phyloP scores from a whole-genome alignment of 1,284 basidiomycete genomes.

The Rugosomyces carneus region DNA sequence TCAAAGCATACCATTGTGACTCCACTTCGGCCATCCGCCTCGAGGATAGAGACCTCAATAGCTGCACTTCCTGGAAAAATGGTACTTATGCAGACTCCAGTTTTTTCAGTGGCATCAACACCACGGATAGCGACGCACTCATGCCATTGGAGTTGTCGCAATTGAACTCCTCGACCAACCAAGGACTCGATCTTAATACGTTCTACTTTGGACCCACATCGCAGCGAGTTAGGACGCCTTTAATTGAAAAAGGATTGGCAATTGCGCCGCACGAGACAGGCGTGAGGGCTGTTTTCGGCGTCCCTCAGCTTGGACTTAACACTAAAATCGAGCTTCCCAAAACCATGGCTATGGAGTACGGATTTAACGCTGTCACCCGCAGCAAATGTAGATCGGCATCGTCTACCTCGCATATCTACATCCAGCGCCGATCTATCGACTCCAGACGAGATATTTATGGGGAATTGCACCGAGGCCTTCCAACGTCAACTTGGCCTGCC shows the following conservation, averaged over 20 bases:
- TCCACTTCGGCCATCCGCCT: constrained; percentile 2
- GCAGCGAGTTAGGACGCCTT: neutral
- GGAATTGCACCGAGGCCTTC: constrained; percentile 9
- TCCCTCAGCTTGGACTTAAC: constrained; percentile 6
- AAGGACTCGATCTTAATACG: neutral
- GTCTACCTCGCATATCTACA: neutral
- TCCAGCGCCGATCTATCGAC: too few species aligned
- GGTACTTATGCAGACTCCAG: constrained; percentile 7
- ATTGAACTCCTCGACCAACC: neutral
- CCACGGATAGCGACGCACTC: constrained; percentile 7
- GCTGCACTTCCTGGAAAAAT: constrained; percentile 9
- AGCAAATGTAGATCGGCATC: constrained; percentile 1
- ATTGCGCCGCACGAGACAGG: constrained; percentile 7
- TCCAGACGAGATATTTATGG: constrained; percentile 1
- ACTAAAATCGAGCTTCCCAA: constrained; percentile 5
- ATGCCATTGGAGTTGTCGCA: constrained; percentile 5
- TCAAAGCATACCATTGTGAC: constrained; percentile 8
- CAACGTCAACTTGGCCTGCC: constrained; percentile 5
- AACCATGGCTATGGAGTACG: constrained; percentile 9
- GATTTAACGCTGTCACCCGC: neutral
- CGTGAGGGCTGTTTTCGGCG: constrained; percentile 5
- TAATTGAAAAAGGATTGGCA: constrained; percentile 5
- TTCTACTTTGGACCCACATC: constrained; percentile 8
- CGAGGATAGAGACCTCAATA: neutral
- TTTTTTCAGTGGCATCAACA: constrained; percentile 6